These are phyloP conservation scores for Umbelopsis vinacea DNA, from an alignment of 192 early-diverging fungal species.

Conservation along the genomic window DNA sequence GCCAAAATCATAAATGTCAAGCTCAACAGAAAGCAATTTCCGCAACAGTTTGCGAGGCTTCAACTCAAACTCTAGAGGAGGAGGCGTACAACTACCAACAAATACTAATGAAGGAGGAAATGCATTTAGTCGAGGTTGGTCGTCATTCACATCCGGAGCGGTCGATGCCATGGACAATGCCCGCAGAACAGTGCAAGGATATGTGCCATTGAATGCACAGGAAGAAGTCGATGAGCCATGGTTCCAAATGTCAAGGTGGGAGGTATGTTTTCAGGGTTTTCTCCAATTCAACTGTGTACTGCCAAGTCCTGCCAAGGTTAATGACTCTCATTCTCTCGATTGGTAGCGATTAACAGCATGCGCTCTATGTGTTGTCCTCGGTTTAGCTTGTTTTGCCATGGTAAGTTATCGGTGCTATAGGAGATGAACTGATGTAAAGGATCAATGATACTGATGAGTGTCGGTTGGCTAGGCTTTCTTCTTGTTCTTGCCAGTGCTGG, in stretches of 20 bases:
- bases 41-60: conserved; percentile 53
- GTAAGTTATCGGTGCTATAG: conserved; percentile 25
- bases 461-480: conserved; percentile 44
- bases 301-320: conserved; percentile 1
- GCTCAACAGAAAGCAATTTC: conserved; percentile 50
- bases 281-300: not conserved
- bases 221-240: conserved; percentile 43
- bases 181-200: conserved; percentile 44
- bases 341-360: conserved; percentile 54
- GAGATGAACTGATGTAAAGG: not conserved
- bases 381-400: conserved; percentile 56
- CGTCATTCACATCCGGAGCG: conserved; percentile 28
- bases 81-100: conserved; percentile 30
- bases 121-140: conserved; percentile 14
- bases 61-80: conserved; percentile 37
- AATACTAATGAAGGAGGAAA: not conserved
- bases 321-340: conserved; percentile 9
- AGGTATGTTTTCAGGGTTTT: conserved; percentile 28
- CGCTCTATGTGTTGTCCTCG: conserved; percentile 53
- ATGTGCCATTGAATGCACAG: conserved; percentile 41
- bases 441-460: not conserved
- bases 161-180: conserved; percentile 41
- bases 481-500: conserved; percentile 65
- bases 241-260: conserved; percentile 46
- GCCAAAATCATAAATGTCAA: conserved; percentile 38